These are phyloP conservation scores for Termitomyces sp. DNA, from an alignment of 768 basidiomycete species.

Conservation along the genomic window DNA sequence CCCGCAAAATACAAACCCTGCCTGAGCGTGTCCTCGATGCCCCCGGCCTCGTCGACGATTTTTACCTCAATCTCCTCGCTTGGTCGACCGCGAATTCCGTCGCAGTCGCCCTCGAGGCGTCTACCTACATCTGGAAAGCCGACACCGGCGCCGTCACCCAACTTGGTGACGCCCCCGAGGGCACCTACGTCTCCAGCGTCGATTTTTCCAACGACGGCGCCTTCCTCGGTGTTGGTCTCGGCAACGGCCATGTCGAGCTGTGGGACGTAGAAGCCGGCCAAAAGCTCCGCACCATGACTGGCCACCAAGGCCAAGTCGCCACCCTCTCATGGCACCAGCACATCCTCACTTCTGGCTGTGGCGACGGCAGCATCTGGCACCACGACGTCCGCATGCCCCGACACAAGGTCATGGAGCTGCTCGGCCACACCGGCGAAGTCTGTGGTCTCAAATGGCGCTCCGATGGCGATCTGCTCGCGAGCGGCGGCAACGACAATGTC, in stretches of 20 bases:
- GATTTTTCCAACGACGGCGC: slow-evolving; percentile 78
- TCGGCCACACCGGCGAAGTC: slow-evolving; percentile 89
- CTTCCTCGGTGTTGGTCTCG: slow-evolving; percentile 78
- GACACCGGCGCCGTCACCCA: slow-evolving; percentile 82
- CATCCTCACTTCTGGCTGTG: slow-evolving; percentile 82
- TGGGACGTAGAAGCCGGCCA: slow-evolving; percentile 83
- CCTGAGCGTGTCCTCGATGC: slow-evolving; percentile 96
- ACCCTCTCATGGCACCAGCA: slow-evolving; percentile 86
- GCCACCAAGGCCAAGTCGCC: slow-evolving; percentile 81
- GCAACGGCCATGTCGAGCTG: slow-evolving; percentile 85
- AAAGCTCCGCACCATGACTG: slow-evolving; percentile 86
- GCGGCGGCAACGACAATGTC: slow-evolving; percentile 96
- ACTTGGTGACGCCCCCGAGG: slow-evolving; percentile 70
- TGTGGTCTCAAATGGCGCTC: slow-evolving; percentile 88
- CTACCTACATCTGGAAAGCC: slow-evolving; percentile 92
- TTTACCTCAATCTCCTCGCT: slow-evolving; percentile 89
- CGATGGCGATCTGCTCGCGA: slow-evolving; percentile 87
- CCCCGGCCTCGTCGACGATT: slow-evolving; percentile 90
- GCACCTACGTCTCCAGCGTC: slow-evolving; percentile 69
- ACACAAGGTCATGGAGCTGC: slow-evolving; percentile 87
- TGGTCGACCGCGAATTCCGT: slow-evolving; percentile 88
- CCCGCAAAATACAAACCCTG: slow-evolving; percentile 78
- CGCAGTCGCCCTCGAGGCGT: slow-evolving; percentile 83
- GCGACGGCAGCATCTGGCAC: slow-evolving; percentile 94
- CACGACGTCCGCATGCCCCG: slow-evolving; percentile 87